These are phyloP conservation scores for Penicillium aurantiogriseum DNA, from an alignment of 2,329 filamentous ascomycete species.

Conservation along the genomic window DNA sequence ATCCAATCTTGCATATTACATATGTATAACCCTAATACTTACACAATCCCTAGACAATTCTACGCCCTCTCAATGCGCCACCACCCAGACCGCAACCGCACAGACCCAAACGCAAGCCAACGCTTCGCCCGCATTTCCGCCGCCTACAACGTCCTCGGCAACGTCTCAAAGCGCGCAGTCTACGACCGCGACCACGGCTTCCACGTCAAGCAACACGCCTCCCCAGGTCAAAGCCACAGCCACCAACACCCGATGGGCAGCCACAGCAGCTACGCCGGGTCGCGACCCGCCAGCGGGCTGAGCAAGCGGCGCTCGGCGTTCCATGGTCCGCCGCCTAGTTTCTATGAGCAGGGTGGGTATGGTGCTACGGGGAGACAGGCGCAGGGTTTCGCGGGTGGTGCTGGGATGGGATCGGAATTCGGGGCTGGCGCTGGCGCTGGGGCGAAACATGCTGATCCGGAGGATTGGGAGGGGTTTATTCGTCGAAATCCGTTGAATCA, in stretches of 20 bases:
- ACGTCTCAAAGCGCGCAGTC: slow-evolving; percentile 67
- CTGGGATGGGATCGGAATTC: neutral
- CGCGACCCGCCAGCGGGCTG: slow-evolving; percentile 76
- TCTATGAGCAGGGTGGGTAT: slow-evolving; percentile 81
- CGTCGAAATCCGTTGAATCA: slow-evolving; percentile 62
- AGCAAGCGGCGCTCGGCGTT: slow-evolving; percentile 74
- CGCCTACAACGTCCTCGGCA: slow-evolving; percentile 75
- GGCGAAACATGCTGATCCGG: slow-evolving; percentile 16
- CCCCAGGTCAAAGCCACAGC: slow-evolving; percentile 25
- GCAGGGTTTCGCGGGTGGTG: slow-evolving; percentile 45
- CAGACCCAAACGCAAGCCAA: slow-evolving; percentile 67
- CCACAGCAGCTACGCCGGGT: slow-evolving; percentile 55
- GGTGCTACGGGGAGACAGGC: slow-evolving; percentile 60
- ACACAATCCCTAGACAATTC: slow-evolving; percentile 59
- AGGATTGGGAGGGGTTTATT: slow-evolving; percentile 41
- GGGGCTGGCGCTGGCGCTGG: neutral
- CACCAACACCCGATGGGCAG: slow-evolving; percentile 49
- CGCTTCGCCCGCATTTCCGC: slow-evolving; percentile 83
- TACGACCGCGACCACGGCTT: slow-evolving; percentile 68
- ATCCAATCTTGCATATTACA: neutral
- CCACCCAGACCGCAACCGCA: slow-evolving; percentile 87
- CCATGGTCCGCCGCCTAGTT: slow-evolving; percentile 81
- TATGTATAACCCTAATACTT: neutral
- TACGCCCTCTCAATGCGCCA: slow-evolving; percentile 87
- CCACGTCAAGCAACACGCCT: slow-evolving; percentile 29